These are phyloP conservation scores for Prunus salicina DNA, from an alignment of 306 rosid genomes.

Conservation along the genomic window DNA sequence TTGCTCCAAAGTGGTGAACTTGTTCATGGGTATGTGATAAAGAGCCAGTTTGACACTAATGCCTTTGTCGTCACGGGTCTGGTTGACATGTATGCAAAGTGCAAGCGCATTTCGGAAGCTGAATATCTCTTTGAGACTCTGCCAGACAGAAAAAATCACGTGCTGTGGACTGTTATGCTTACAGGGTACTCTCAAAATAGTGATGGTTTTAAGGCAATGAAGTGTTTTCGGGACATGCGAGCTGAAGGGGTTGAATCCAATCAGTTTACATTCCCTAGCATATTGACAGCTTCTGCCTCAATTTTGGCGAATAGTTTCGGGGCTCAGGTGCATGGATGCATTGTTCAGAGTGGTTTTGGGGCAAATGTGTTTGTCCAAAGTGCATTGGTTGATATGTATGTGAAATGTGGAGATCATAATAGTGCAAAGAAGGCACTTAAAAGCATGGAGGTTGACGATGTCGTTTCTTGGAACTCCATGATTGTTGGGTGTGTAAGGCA, in stretches of 20 bases:
- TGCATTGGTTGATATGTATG: constrained; percentile 80
- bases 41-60: constrained; percentile 48
- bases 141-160: constrained; percentile 53
- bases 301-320: constrained; percentile 62
- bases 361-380: constrained; percentile 75
- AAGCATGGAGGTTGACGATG: constrained; percentile 64
- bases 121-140: constrained; percentile 54
- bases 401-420: constrained; percentile 65
- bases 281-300: constrained; percentile 73
- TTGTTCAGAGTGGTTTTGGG: constrained; percentile 62
- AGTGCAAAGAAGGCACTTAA: constrained; percentile 52
- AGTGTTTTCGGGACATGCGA: constrained; percentile 59
- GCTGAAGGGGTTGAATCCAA: constrained; percentile 52
- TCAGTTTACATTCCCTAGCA: constrained; percentile 79
- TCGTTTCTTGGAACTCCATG: constrained; percentile 85
- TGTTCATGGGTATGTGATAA: constrained; percentile 66
- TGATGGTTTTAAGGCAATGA: constrained; percentile 57
- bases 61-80: constrained; percentile 68
- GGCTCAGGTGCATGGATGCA: constrained; percentile 67
- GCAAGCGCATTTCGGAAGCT: constrained; percentile 60
- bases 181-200: constrained; percentile 88
- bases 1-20: constrained; percentile 58
- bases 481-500: constrained; percentile 80
- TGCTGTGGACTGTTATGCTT: constrained; percentile 81
- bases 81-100: constrained; percentile 89